Base-by-base conservation (phyloP, 805 yeast genomes). In the Tetrapisispora fleetii region DNA sequence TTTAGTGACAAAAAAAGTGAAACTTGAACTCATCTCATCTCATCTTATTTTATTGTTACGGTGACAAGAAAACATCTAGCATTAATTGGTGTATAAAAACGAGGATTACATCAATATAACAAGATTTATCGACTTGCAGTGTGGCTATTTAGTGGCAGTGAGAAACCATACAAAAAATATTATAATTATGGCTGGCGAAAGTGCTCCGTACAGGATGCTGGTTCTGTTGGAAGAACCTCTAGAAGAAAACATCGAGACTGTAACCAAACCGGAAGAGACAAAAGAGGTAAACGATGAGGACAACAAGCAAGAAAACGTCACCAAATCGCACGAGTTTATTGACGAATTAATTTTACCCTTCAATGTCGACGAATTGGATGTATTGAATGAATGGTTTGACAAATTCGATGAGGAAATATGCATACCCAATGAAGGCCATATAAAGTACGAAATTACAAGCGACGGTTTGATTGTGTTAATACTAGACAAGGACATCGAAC, bases 361-460 rank as follows among this genome's bases (percentile, higher is more conserved):
- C 39, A 53, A 53, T 4, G 53, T 59, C 18, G 67, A 64, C 14
- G 68, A 65, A 38, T 44, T 64, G 44, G 69, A 64, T 40, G 49
- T 48, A 4, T 50, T 66, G 32, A 65, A 65, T 36, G 46, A 50
- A 21, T 65, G 69, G 68, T 66, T 66, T 52, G 69, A 65, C 51
- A 62, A 59, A 46, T 58, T 68, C 54, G 72, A 62, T 52, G 64
- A 57, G 37, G 58, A 60, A 27, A 63, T 66, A 21, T 66, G 67
- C 49, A 65, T 66, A 55, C 68, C 68, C 45, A 65, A 66, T 45
- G 70, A 66, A 50, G 68, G 69, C 13, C 64, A 62, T 53, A 63
- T 66, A 38, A 66, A 66, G 39, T 66, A 66, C 48, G 70, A 66
- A 48, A 66, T 66, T 43, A 66, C 63, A 32, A 66, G 68, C 48